Evolutionary conservation across 2,329 filamentous ascomycete genomes (phyloP).

Genomic region (Arthrobotrys conoides): DNA sequence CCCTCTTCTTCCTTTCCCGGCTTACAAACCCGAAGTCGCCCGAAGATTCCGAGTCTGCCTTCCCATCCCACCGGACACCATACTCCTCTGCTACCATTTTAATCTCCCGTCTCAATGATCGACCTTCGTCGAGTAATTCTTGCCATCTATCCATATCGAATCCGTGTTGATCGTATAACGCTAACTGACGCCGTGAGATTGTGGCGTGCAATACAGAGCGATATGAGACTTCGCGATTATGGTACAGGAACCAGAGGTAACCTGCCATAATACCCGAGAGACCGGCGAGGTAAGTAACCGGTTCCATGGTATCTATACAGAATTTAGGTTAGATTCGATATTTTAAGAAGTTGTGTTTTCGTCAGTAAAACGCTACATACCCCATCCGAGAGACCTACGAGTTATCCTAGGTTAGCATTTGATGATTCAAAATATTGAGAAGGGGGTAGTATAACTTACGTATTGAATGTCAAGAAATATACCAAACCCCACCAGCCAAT

Average conservation of each 20-base stretch:
- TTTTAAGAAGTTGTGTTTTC: neutral
- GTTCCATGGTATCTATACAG: conserved; percentile 89
- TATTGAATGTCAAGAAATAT: conserved; percentile 77
- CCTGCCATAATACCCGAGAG: conserved; percentile 87
- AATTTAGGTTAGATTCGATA: conserved; percentile 68
- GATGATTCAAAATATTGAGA: neutral
- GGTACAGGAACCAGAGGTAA: conserved; percentile 94
- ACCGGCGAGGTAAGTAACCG: conserved; percentile 90
- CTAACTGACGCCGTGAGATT: conserved; percentile 81
- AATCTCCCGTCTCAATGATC: conserved; percentile 82
- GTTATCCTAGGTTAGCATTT: neutral
- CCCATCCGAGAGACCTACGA: conserved; percentile 69
- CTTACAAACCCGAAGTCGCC: conserved; percentile 71
- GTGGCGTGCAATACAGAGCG: conserved; percentile 89
- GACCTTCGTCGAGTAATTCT: conserved; percentile 82
- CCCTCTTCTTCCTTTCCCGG: conserved; percentile 71
- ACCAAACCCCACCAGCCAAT: conserved; percentile 85
- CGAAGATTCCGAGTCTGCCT: conserved; percentile 72
- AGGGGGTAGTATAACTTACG: conserved; percentile 27
- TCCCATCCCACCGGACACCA: conserved; percentile 90
- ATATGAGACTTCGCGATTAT: conserved; percentile 90
- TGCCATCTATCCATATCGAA: conserved; percentile 86
- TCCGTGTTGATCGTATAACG: conserved; percentile 80
- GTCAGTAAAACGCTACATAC: conserved; percentile 66
- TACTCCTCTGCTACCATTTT: conserved; percentile 86